Percentiles rank a stretch among this genome's conserved stretches.
These are phyloP conservation scores for Begonia masoniana DNA, from an alignment of 306 rosid species.

Conservation along the genomic window DNA sequence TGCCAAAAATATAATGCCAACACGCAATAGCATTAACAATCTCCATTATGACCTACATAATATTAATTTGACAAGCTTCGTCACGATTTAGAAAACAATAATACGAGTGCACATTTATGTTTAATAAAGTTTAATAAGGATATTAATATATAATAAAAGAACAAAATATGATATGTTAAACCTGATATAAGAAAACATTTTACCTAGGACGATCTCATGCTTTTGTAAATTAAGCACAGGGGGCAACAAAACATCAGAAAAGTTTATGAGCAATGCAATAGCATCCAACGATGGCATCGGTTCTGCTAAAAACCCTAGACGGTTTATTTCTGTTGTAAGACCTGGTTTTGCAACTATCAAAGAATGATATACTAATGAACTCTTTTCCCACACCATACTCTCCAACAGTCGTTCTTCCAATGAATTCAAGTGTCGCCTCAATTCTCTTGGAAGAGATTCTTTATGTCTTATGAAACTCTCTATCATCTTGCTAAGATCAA, in stretches of 20 bases:
- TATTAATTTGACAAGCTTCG: no score
- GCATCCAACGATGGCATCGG: slow-evolving; percentile 98
- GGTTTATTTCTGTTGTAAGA: slow-evolving; percentile 73
- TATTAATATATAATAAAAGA: slow-evolving; percentile 49
- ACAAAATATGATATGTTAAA: not conserved
- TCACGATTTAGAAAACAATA: no score
- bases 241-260: slow-evolving; percentile 67
- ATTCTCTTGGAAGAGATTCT: slow-evolving; percentile 94
- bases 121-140: no score
- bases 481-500: no score
- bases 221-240: slow-evolving; percentile 55
- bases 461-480: no score
- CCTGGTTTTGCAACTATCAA: slow-evolving; percentile 80
- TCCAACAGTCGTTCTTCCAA: slow-evolving; percentile 97
- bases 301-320: slow-evolving; percentile 71
- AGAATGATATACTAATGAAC: slow-evolving; percentile 95
- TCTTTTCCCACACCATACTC: slow-evolving; percentile 99
- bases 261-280: slow-evolving; percentile 60
- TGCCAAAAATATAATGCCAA: no score
- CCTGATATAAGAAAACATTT: not conserved
- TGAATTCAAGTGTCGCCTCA: slow-evolving; percentile 88
- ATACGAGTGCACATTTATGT: no score
- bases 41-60: no score
- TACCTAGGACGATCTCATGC: slow-evolving; percentile 66
- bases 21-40: no score